A percentile compares a stretch with the other conserved stretches of the same genome.
Conservation (phyloP, 169 alveolate genomes). For the Plasmodium vivax region DNA sequence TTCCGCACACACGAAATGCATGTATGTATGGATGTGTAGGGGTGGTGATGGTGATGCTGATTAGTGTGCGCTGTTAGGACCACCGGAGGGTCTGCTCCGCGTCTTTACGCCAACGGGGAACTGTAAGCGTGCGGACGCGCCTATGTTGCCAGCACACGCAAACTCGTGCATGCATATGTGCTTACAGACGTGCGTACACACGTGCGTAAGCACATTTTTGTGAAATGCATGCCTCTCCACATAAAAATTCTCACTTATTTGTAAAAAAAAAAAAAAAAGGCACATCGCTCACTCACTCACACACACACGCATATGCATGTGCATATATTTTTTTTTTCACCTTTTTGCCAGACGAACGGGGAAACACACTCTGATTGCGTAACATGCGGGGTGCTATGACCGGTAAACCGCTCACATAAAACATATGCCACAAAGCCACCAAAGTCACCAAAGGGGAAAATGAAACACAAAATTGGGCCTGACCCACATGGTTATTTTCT, state of each 20-base stretch:
- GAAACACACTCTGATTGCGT: background rate
- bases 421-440: background rate
- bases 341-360: background rate
- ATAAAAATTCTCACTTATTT: background rate
- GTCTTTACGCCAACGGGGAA: slow-evolving; percentile 2
- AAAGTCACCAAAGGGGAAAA: background rate
- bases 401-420: background rate
- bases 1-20: background rate
- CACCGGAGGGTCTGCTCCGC: background rate
- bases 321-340: background rate
- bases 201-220: background rate
- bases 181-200: background rate
- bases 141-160: background rate
- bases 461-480: background rate
- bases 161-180: background rate
- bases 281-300: background rate
- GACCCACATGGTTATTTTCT: background rate
- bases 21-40: background rate
- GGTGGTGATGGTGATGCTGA: background rate
- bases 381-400: background rate
- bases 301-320: background rate
- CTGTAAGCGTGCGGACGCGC: background rate
- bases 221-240: background rate
- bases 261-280: background rate
- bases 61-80: background rate